Evolutionary conservation across 2,329 filamentous ascomycete genomes (phyloP), one percentile per base, ranked within the genome.

Genomic region (Dactylellina cionopaga): DNA sequence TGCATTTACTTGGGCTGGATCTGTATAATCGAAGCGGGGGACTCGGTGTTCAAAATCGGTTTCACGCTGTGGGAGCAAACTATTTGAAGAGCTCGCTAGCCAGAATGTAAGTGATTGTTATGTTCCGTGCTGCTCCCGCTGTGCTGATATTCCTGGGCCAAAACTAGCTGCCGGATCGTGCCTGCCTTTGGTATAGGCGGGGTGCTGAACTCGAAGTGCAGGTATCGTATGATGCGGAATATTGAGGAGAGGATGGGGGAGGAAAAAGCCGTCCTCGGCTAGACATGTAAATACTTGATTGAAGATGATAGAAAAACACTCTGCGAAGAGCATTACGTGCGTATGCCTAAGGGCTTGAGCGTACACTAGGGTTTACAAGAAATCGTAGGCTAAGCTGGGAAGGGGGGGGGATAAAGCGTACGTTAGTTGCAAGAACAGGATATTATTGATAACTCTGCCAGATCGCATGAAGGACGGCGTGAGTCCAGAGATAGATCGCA

Each of bases 1-100:
- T 96, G 79, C 93, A 97, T 81, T 81, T 97, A 56, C 85, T 95
- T 5, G 93, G 93, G 0, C 79, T 97, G 77, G 92, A 96, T 81
- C 76, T 96, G 72, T 97, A 96, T 80, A 96, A 96, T 79, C 83
- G 92, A 1, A 83, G 81, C 51, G 80, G 79, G 0, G 77, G 77
- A 5, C 82, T 80, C 1, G 80, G 81, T 1, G 85, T 85, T 81
- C 79, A 80, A 17, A 87, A 92, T n/a, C 83, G 93, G n/a, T 85
- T 86, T 79, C 78, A 80, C 0, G 85, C 87, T 58, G 87, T 96
- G n/a, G 83, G 86, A 65, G 84, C 86, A 75, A 92, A 96, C 78
- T 96, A 92, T 88, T 81, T 85, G 15, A 85, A 89, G 74, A 94
- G 90, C 79, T 87, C 87, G 27, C 81, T 86, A 64, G 92, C 93